Percentiles rank a stretch among this genome's conserved stretches.
These are phyloP conservation scores for Candida mesenterica DNA, from an alignment of 1,139 yeast species.

Conservation along the genomic window DNA sequence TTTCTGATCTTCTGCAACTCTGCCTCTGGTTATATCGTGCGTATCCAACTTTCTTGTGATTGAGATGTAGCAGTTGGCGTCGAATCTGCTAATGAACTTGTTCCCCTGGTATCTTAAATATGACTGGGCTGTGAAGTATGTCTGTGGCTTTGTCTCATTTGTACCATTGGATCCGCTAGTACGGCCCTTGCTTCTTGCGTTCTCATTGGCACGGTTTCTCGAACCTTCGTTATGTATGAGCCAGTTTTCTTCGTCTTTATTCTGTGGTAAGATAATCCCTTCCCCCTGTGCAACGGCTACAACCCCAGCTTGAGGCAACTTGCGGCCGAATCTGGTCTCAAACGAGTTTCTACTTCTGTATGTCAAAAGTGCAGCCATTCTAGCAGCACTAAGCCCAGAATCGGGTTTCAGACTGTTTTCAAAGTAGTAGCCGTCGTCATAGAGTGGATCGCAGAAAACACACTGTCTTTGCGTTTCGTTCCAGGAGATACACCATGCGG, in stretches of 20 bases:
- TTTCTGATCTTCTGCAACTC: conserved; percentile 33
- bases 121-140: conserved; percentile 92
- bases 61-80: conserved; percentile 93
- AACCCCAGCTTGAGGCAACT: conserved; percentile 42
- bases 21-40: conserved; percentile 85
- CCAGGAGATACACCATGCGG: conserved; percentile 99
- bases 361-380: conserved; percentile 94
- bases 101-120: conserved; percentile 91
- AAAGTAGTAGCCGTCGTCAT: conserved; percentile 82
- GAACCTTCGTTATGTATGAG: conserved; percentile 45
- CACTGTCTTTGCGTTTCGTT: conserved; percentile 97
- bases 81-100: conserved; percentile 85
- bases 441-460: conserved; percentile 91
- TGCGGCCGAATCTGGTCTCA: conserved; percentile 86
- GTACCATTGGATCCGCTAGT: conserved; percentile 7
- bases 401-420: conserved; percentile 69
- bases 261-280: conserved; percentile 33
- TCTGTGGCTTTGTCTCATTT: conserved; percentile 54
- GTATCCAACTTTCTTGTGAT: conserved; percentile 92
- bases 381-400: conserved; percentile 89
- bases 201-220: too few species aligned
- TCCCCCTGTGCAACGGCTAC: conserved; percentile 21
- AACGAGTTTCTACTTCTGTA: conserved; percentile 90
- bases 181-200: conserved; percentile 1
- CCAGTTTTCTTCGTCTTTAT: conserved; percentile 48